Base-by-base conservation (phyloP, 2,329 filamentous ascomycete species). In the Clarireedia monteithiana region DNA sequence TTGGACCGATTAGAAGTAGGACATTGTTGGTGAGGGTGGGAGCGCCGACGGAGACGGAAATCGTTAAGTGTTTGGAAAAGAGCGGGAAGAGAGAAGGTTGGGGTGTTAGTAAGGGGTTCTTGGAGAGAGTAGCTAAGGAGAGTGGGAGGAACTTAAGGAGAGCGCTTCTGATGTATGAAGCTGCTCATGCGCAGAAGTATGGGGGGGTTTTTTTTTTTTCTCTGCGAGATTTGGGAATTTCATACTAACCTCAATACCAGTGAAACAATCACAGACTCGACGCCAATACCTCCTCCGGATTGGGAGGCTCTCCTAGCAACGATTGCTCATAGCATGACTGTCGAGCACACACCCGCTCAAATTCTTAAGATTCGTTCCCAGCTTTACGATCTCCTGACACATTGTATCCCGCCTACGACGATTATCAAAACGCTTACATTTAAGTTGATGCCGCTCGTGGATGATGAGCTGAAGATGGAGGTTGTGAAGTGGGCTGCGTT, bases 401-500 rank as follows among this genome's bases (percentile, higher is more conserved):
- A 99, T 71, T 99, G 95, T 72, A 99, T 99, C 68, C 94, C 95
- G 14, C 82, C 94, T 2, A 96, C 92, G 0, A 95, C 88, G 0
- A 91, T 99, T 60, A 80, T 99, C 65, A 96, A 96, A 76, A 95
- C 90, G 0, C 78, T 99, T 58, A 95, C 92, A 0, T 97, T 95
- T 77, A 95, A 95, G 72, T 79, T 99, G 23, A 85, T 97, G 64
- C 81, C 84, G 0, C 83, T 89, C 68, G 88, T 96, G 53, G 92
- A 97, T 65, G 91, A 96, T 69, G 85, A 81, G 24, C 75, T 99
- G 50, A 97, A 96, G 72, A 83, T 87, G 2, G 92, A 99, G 56
- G 86, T 99, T 4, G 88, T 99, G 63, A 89, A 87, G 68, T 99
- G 94, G 94, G 89, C 90, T 4, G 91, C 94, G 0, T 97, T 96